Evolutionary conservation across 306 rosid species (phyloP), one percentile per base, ranked within the genome.

Genomic region (Ochetophila trinervis): DNA sequence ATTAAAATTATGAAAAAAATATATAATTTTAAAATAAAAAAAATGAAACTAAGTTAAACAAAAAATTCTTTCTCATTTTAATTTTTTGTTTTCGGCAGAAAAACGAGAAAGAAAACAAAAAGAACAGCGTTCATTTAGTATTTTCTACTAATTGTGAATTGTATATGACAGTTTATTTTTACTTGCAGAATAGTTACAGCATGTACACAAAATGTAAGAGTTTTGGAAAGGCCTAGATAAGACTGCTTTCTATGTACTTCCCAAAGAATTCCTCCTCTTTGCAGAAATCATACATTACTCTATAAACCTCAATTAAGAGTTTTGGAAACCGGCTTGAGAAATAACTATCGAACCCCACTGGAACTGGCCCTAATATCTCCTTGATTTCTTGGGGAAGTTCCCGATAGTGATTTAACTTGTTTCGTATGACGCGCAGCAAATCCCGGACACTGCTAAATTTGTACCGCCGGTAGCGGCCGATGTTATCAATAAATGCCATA

Each of bases 241-340:
- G 51, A 18, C 52, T 79, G 48, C 63, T 60, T 60, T 68, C 63
- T 56, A 82, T 79, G 70, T 85, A 88, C 63, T 85, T 84, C 12
- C 69, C 64, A 49, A 85, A 88, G 49, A 78, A 76, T 45, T 77
- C 79, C 62, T 88, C 95, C 57, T 69, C 79, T 66, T 75, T 72
- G 82, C 92, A 84, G 58, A 66, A 72, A 59, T 22, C 47, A 66
- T 60, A 45, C 18, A 86, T 69, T 54, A 84, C 85, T 66, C 84
- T 82, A 66, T 82, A 84, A 45, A 84, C 90, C 75, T 86, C 88
- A 15, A 88, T 84, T 49, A 86, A 68, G 40, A 88, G 86, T 70
- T 68, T 84, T 1, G 96, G 96, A 63, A 78, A 88, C 50, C 96
- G 85, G 60, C 71, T 74, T 11, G 88, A 74, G 76, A 88, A 88